Conservation (phyloP, 1,139 yeast species). For the Saccharomycopsis crataegensis region DNA sequence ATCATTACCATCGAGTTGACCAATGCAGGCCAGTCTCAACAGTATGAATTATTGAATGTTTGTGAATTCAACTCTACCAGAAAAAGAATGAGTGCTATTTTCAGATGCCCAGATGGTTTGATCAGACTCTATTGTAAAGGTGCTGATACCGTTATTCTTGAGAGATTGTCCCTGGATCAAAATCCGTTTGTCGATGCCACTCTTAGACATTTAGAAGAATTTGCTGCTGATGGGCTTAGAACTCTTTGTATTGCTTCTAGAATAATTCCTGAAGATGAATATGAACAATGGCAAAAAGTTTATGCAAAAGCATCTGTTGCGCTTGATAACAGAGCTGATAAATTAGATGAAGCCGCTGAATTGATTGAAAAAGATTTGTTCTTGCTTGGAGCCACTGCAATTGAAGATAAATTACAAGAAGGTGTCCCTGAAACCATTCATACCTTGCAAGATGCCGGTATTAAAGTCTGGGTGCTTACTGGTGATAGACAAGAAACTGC, state of each 20-base stretch:
- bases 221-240: conserved; percentile 93
- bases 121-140: conserved; percentile 91
- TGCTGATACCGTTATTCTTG: conserved; percentile 93
- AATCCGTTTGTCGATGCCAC: conserved; percentile 82
- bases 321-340: conserved; percentile 62
- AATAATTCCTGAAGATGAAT: conserved; percentile 74
- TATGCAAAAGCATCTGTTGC: conserved; percentile 82
- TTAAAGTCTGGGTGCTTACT: conserved; percentile 94
- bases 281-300: conserved; percentile 47
- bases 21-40: conserved; percentile 33
- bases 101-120: conserved; percentile 89
- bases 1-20: conserved; percentile 58
- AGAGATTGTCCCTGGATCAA: conserved; percentile 61
- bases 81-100: conserved; percentile 94
- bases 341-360: conserved; percentile 80
- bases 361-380: conserved; percentile 72
- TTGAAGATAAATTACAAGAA: conserved; percentile 95
- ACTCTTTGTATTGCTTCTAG: conserved; percentile 90
- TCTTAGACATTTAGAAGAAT: conserved; percentile 83
- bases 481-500: conserved; percentile 99
- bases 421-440: conserved; percentile 98
- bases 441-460: conserved; percentile 91
- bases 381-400: conserved; percentile 93
- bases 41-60: conserved; percentile 75
- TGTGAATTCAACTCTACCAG: conserved; percentile 97